phyloP scores from a whole-genome alignment of 2,329 filamentous ascomycete species.

The Aspergillus awamori region DNA sequence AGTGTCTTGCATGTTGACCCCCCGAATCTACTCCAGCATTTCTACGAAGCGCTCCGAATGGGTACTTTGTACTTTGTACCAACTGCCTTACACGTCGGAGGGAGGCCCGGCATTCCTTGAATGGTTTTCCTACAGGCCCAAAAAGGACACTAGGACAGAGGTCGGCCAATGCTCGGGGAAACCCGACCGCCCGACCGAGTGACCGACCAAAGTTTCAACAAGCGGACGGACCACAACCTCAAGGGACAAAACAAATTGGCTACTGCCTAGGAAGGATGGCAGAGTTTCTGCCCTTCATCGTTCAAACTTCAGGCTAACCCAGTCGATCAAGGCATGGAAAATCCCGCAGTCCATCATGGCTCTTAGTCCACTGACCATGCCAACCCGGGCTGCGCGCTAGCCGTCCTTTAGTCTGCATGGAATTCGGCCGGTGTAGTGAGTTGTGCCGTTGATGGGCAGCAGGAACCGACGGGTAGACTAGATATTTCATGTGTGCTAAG shows the following conservation, averaged over 20 bases:
- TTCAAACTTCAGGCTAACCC: neutral
- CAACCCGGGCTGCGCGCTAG: neutral
- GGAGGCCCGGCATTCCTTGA: too few species aligned
- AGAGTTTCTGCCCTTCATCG: neutral
- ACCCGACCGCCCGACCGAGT: neutral
- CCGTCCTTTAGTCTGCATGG: neutral
- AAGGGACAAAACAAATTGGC: neutral
- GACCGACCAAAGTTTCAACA: neutral
- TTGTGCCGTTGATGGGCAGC: neutral
- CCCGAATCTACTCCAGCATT: too few species aligned
- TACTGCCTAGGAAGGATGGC: neutral
- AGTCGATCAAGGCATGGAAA: neutral
- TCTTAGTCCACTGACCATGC: neutral
- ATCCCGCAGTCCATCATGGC: neutral
- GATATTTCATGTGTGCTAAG: too few species aligned
- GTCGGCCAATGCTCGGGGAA: slow-evolving; percentile 11
- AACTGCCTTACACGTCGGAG: too few species aligned
- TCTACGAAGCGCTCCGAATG: too few species aligned
- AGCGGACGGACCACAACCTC: neutral
- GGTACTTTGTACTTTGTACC: too few species aligned
- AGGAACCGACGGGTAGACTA: too few species aligned
- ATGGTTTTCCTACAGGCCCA: too few species aligned
- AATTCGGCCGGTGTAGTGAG: neutral
- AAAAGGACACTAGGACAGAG: neutral
- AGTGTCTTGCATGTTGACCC: too few species aligned